Evolutionary conservation across 441 rosid genomes (phyloP).

Genomic region (Erodium moschatum): DNA sequence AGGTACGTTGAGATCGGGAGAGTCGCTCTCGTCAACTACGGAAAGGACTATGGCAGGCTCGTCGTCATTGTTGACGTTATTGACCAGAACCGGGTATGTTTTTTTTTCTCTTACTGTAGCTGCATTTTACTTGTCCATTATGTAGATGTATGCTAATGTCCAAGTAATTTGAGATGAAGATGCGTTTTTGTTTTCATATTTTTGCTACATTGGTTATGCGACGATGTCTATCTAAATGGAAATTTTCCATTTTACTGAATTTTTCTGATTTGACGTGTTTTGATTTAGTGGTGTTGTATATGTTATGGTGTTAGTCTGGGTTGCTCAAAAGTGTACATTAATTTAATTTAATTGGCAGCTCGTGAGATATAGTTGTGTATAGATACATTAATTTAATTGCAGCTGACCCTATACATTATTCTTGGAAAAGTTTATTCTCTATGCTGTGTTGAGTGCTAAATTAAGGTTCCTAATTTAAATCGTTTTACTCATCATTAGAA

Average conservation of each 20-base stretch:
- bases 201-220: background rate
- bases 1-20: slow-evolving; percentile 92
- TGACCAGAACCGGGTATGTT: slow-evolving; percentile 72
- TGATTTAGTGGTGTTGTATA: background rate
- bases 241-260: too few species aligned
- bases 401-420: background rate
- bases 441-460: slow-evolving; percentile 9
- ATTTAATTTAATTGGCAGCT: too few species aligned
- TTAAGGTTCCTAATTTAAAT: too few species aligned
- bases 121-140: background rate
- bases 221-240: background rate
- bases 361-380: background rate
- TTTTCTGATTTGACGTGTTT: background rate
- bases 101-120: background rate
- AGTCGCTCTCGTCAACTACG: slow-evolving; percentile 92
- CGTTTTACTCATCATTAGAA: too few species aligned
- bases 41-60: slow-evolving; percentile 73
- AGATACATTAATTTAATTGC: background rate
- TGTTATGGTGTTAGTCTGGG: background rate
- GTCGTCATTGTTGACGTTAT: slow-evolving; percentile 74
- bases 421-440: background rate
- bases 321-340: too few species aligned
- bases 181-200: background rate
- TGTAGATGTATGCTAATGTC: background rate
- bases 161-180: background rate